phyloP scores from a whole-genome alignment of 1,139 yeast genomes.

The Casaregolazyma suthepensis region DNA sequence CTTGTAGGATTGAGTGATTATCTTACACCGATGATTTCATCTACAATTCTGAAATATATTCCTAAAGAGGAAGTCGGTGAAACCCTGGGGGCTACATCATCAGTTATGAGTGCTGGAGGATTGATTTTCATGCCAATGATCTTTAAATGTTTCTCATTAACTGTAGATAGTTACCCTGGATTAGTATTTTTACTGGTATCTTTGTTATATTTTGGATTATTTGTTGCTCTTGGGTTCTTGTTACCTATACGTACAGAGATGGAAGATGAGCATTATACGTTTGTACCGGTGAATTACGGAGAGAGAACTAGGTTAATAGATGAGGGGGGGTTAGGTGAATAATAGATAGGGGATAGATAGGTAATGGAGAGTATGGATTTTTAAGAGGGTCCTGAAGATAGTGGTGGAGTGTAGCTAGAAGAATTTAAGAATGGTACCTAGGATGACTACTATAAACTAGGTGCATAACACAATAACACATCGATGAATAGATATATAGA shows the following conservation, averaged over 20 bases:
- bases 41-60: constrained; percentile 46
- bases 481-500: no score
- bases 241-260: constrained; percentile 3
- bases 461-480: no score
- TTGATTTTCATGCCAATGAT: constrained; percentile 27
- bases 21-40: constrained; percentile 43
- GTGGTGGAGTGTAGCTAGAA: no score
- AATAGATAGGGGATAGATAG: background rate
- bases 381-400: no score
- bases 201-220: constrained; percentile 13
- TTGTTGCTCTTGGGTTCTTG: constrained; percentile 8
- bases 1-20: constrained; percentile 41
- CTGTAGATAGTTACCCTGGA: constrained; percentile 26
- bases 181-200: constrained; percentile 23
- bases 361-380: no score
- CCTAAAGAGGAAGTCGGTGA: constrained; percentile 28
- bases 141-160: constrained; percentile 24
- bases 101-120: constrained; percentile 22
- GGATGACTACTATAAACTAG: no score
- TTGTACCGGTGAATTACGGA: background rate
- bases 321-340: background rate
- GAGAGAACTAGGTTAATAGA: background rate
- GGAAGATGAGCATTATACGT: background rate
- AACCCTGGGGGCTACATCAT: constrained; percentile 30
- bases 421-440: no score